phyloP scores from a whole-genome alignment of 2,329 filamentous ascomycete species.

The Alternaria sp. region DNA sequence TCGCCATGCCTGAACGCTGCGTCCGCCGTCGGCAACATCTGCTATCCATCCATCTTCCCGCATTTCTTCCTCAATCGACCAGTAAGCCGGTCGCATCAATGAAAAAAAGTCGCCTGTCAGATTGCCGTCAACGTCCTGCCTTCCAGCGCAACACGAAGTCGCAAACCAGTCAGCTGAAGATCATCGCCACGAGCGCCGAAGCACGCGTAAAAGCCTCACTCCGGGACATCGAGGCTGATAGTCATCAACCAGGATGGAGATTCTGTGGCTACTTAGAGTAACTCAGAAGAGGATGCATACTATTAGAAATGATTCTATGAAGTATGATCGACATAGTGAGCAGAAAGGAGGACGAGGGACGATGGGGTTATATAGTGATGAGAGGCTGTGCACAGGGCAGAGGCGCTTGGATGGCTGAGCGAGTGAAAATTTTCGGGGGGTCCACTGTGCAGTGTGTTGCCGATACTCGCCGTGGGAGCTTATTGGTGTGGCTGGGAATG shows the following conservation, averaged over 20 bases:
- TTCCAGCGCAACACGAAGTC: constrained; percentile 76
- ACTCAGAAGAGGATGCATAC: constrained; percentile 92
- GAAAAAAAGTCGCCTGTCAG: constrained; percentile 73
- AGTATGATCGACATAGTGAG: constrained; percentile 21
- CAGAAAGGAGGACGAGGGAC: constrained; percentile 5
- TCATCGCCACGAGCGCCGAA: constrained; percentile 95
- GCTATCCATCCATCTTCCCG: background rate
- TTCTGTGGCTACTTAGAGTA: constrained; percentile 92
- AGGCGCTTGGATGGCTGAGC: constrained; percentile 25
- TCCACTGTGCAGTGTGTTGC: background rate
- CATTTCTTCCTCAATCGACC: constrained; percentile 44
- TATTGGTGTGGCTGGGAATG: background rate
- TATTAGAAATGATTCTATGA: constrained; percentile 76
- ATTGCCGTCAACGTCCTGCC: constrained; percentile 84
- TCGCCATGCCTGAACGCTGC: too few relatives aligned
- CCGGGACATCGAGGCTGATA: constrained; percentile 82
- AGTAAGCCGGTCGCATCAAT: constrained; percentile 45
- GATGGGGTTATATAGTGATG: background rate
- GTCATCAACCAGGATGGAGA: constrained; percentile 92
- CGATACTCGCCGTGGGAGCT: background rate
- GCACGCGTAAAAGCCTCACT: constrained; percentile 75
- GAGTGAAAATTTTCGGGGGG: background rate
- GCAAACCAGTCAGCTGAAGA: constrained; percentile 79
- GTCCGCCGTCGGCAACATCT: too few relatives aligned
- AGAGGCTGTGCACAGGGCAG: background rate